Conservation (phyloP, 495 filamentous ascomycete genomes). For the Aspergillus cavernicola region DNA sequence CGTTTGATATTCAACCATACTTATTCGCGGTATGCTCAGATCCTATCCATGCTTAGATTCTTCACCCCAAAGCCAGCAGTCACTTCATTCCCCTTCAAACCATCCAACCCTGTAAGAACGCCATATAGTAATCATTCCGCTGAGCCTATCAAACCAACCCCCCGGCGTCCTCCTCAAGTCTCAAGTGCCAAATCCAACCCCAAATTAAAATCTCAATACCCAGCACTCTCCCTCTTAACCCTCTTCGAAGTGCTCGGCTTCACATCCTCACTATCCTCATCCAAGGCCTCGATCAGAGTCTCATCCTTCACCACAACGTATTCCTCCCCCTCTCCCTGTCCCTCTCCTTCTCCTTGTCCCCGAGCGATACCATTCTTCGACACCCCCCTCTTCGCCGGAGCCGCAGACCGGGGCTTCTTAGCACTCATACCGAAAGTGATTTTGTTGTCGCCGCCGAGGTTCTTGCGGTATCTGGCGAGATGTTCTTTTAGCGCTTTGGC, state of each 20-base stretch:
- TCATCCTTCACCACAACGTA: not conserved
- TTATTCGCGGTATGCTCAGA: too few relatives aligned
- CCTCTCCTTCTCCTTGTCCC: not conserved
- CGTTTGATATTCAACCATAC: too few relatives aligned
- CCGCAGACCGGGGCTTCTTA: not conserved
- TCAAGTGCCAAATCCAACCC: not conserved
- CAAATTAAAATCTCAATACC: not conserved
- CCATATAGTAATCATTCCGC: too few relatives aligned
- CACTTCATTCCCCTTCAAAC: too few relatives aligned
- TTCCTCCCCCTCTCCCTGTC: not conserved
- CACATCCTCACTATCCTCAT: not conserved
- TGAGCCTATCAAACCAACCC: too few relatives aligned
- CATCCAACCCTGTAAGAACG: too few relatives aligned
- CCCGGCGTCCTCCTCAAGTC: not conserved
- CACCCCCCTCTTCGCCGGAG: not conserved
- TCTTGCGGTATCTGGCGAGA: slow-evolving; percentile 13
- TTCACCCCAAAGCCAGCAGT: too few relatives aligned
- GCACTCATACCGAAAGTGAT: slow-evolving; percentile 15
- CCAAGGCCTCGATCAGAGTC: not conserved
- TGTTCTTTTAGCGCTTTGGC: slow-evolving; percentile 13
- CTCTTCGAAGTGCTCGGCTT: not conserved
- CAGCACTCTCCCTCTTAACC: not conserved
- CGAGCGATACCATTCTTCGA: not conserved
- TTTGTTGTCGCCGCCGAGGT: not conserved
- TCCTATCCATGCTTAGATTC: too few relatives aligned